Evolutionary conservation across 108 stramenopile genomes (phyloP), one percentile per base, ranked within the genome.

Genomic region (Pseudonitzschia pungens): DNA sequence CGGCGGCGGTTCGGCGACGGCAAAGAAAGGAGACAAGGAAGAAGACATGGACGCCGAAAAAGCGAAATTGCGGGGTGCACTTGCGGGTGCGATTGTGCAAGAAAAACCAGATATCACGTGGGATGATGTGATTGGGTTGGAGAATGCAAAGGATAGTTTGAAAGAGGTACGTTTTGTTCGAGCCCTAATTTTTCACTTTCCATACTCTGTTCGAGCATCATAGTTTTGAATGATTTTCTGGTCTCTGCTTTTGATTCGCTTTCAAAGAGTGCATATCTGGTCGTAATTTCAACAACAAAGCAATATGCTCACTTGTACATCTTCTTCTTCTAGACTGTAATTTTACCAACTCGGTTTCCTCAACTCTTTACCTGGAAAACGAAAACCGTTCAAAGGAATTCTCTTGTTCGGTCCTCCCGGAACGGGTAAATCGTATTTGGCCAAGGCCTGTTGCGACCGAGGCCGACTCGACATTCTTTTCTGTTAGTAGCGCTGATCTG

Each of bases 371-470:
- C 88, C n/a, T n/a, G 97, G 97, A 52, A 95, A 98, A 72, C 79
- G 96, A 28, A 74, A 78, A 44, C 96, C 96, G 1, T 96, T 95
- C 84, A 95, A 96, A 81, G 96, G 98, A 43, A 98, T 99, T 69
- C 74, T 99, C 51, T 75, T 99, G 15, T 99, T 96, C 72, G 99
- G 99, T 6, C 94, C 93, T 53, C 91, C 91, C 15, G 93, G 93
- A 59, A 94, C 89, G 12, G 90, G 90, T 43, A 99, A 99, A 82
- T 96, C 96, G 20, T 98, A 92, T 76, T 77, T 99, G 15, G 99
- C 99, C 66, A 99, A 99, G 83, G 99, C 99, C n/a, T 0, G 98
- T 99, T 16, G 99, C 99, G 2, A 99, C 99, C 14, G 99, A 99
- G 76, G 94, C 98, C 2, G 97, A 99, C 74, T 88, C 93, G 11